Conservation (phyloP, 257 asterid genomes). For the Scutellaria minor region DNA sequence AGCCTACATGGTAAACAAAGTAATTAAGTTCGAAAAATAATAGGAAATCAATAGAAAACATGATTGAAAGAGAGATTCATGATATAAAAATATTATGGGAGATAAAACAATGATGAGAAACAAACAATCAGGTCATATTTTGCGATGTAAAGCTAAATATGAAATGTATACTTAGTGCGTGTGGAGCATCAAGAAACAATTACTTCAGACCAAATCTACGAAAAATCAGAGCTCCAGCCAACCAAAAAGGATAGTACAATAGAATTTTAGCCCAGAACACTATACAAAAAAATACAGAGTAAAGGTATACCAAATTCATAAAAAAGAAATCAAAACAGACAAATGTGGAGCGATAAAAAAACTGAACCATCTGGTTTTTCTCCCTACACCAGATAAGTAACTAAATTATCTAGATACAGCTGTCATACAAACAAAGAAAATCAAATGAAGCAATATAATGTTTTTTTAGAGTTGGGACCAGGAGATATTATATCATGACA, state of each 20-base stretch:
- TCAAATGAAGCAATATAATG: conserved; percentile 6
- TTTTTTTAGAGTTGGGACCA: conserved; percentile 6
- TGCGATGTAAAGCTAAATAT: conserved; percentile 4
- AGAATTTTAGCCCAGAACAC: no score
- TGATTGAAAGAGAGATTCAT: conserved; percentile 25
- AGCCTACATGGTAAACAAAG: conserved; percentile 60
- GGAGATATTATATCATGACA: conserved; percentile 1
- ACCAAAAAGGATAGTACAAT: background rate
- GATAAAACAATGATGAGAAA: conserved; percentile 9
- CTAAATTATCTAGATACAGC: conserved; percentile 4
- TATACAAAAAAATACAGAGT: conserved; percentile 3
- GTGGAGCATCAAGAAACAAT: conserved; percentile 20
- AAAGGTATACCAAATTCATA: background rate
- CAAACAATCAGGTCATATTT: conserved; percentile 11
- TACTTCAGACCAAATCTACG: background rate
- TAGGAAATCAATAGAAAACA: conserved; percentile 27
- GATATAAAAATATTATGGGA: background rate
- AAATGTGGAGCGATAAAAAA: conserved; percentile 19
- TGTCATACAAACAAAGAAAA: conserved; percentile 13
- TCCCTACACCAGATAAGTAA: background rate
- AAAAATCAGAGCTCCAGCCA: background rate
- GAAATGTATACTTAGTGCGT: conserved; percentile 1
- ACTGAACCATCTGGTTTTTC: conserved; percentile 20
- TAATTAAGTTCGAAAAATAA: conserved; percentile 34
- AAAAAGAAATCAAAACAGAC: background rate